These are phyloP conservation scores for Xerocomellus amylosporus DNA, from an alignment of 768 basidiomycete species.

Conservation along the genomic window DNA sequence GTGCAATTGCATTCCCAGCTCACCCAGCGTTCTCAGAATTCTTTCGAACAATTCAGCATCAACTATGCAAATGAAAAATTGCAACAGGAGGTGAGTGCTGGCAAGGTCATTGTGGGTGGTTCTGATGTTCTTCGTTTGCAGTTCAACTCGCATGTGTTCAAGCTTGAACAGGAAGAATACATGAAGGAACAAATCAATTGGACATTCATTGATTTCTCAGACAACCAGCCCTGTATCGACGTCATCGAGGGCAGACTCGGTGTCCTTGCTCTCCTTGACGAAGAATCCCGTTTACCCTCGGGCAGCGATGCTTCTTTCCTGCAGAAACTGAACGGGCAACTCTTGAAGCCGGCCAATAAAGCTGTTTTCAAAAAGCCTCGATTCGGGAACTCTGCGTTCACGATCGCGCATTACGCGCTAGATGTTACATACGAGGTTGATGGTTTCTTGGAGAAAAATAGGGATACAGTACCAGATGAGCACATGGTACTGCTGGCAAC, in stretches of 20 bases:
- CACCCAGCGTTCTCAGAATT: conserved; percentile 50
- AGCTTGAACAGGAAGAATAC: conserved; percentile 99
- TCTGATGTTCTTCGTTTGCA: conserved; percentile 33
- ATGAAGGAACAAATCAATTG: conserved; percentile 98
- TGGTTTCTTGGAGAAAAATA: conserved; percentile 97
- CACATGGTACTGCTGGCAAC: conserved; percentile 84
- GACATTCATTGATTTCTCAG: conserved; percentile 99
- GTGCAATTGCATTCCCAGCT: neutral
- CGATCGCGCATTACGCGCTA: conserved; percentile 95
- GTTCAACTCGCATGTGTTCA: conserved; percentile 99
- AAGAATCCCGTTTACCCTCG: conserved; percentile 94
- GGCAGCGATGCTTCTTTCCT: conserved; percentile 92
- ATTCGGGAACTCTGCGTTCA: conserved; percentile 97
- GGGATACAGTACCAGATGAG: conserved; percentile 98
- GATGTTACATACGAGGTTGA: conserved; percentile 99
- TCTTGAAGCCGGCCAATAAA: conserved; percentile 81
- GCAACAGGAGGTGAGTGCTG: conserved; percentile 80
- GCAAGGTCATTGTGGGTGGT: neutral
- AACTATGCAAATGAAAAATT: conserved; percentile 99
- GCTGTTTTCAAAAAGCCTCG: conserved; percentile 96
- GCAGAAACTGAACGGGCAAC: conserved; percentile 85
- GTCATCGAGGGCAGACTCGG: conserved; percentile 97
- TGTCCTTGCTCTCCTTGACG: conserved; percentile 90
- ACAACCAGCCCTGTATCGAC: conserved; percentile 98
- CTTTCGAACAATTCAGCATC: conserved; percentile 98